Conservation (phyloP, 345 rosid species). For the Eucalyptus victrix region DNA sequence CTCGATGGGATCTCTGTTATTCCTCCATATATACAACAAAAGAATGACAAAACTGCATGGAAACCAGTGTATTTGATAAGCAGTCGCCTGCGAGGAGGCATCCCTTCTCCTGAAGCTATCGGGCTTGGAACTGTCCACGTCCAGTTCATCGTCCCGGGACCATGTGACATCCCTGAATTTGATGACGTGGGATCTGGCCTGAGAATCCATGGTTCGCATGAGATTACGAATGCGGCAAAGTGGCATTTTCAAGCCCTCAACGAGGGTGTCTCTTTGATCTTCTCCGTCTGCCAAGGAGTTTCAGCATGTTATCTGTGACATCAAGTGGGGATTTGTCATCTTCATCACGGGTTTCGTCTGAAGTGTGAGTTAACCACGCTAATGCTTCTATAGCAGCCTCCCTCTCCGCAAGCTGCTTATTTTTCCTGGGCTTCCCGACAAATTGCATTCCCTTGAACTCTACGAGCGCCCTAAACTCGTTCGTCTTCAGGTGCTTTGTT, state of each 20-base stretch:
- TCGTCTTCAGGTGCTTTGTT: slow-evolving; percentile 85
- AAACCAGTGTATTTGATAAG: neutral
- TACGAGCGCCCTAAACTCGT: slow-evolving; percentile 86
- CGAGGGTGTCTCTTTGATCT: slow-evolving; percentile 29
- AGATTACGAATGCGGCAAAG: neutral
- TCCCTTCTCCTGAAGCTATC: neutral
- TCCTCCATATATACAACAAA: neutral
- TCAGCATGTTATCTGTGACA: slow-evolving; percentile 94
- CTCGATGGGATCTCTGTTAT: neutral
- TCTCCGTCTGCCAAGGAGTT: slow-evolving; percentile 74
- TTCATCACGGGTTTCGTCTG: slow-evolving; percentile 22
- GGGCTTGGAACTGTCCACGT: neutral
- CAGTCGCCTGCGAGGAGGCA: neutral
- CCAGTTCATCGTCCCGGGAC: neutral
- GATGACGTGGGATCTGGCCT: neutral
- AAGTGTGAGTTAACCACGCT: slow-evolving; percentile 93
- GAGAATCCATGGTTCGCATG: neutral
- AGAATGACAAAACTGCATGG: neutral
- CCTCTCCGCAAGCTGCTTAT: slow-evolving; percentile 91
- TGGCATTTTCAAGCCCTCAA: neutral
- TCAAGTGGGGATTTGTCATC: slow-evolving; percentile 45
- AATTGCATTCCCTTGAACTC: slow-evolving; percentile 99
- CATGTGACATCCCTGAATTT: neutral
- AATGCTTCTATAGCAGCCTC: slow-evolving; percentile 95
- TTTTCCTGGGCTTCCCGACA: slow-evolving; percentile 85